A percentile compares a stretch with the other conserved stretches of the same genome.
These are phyloP conservation scores for Elsinoe necatrix DNA, from an alignment of 2,329 filamentous ascomycete genomes.

Conservation along the genomic window DNA sequence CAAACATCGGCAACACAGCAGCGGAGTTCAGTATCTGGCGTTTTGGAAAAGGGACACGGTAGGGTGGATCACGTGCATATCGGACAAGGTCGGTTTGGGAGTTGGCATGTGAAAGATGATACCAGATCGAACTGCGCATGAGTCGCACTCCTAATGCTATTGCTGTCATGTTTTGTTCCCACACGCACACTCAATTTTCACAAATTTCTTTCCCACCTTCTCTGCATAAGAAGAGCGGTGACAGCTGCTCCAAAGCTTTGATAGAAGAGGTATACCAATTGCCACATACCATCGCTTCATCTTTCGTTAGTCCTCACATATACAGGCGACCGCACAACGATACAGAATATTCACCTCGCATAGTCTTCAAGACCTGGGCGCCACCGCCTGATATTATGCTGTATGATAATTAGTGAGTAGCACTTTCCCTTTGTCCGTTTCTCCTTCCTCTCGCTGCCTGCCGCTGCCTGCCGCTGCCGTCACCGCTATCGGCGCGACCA, in stretches of 20 bases:
- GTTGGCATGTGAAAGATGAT: neutral
- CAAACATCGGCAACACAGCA: conserved; percentile 8
- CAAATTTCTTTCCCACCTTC: neutral
- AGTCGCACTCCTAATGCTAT: neutral
- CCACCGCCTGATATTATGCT: too few relatives aligned
- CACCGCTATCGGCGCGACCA: too few relatives aligned
- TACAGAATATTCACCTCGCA: too few relatives aligned
- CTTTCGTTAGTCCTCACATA: neutral
- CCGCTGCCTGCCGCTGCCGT: neutral
- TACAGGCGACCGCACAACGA: too few relatives aligned
- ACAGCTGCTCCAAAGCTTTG: neutral
- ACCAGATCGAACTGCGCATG: conserved; percentile 8
- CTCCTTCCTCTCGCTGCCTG: too few relatives aligned
- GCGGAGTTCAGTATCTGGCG: neutral
- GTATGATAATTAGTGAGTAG: neutral
- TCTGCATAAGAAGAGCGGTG: neutral
- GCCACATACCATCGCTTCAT: neutral
- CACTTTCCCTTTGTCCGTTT: neutral
- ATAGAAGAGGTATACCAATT: neutral
- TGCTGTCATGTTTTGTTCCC: neutral
- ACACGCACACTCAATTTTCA: neutral
- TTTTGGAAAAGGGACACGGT: neutral
- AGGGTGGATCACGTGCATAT: conserved; percentile 11
- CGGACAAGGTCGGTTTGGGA: neutral
- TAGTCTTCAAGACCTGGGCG: too few relatives aligned